Percentiles rank a stretch among this genome's conserved stretches.
Conservation (phyloP, 2,329 filamentous ascomycete species). For the Xylaria sp. region DNA sequence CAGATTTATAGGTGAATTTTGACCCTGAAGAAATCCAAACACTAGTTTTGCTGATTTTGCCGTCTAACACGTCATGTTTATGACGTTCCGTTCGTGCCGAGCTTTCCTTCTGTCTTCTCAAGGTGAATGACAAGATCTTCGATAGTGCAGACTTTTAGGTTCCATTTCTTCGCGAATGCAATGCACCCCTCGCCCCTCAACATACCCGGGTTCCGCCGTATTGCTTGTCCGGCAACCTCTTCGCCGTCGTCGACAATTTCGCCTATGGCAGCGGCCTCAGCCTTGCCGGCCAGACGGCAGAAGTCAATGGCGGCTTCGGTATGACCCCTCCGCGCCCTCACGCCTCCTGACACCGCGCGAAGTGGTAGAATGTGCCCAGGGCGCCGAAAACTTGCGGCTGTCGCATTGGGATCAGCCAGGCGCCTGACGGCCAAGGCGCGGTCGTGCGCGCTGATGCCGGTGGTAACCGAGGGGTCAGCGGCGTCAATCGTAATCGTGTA, state of each 20-base stretch:
- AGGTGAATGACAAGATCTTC: slow-evolving; percentile 84
- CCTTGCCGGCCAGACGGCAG: slow-evolving; percentile 81
- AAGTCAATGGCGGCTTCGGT: slow-evolving; percentile 95
- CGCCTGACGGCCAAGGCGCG: slow-evolving; percentile 79
- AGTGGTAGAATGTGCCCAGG: slow-evolving; percentile 93
- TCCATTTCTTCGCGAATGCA: slow-evolving; percentile 85
- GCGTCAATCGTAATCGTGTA: slow-evolving; percentile 93
- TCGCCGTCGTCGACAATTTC: slow-evolving; percentile 90
- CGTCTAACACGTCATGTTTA: slow-evolving; percentile 11
- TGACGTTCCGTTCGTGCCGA: slow-evolving; percentile 50
- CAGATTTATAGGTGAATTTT: neutral
- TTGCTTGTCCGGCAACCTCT: slow-evolving; percentile 69
- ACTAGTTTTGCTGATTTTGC: neutral
- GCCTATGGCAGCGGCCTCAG: slow-evolving; percentile 80
- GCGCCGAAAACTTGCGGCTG: slow-evolving; percentile 69
- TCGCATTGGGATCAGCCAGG: slow-evolving; percentile 70
- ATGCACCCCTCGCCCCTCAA: slow-evolving; percentile 88
- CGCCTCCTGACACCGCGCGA: slow-evolving; percentile 77
- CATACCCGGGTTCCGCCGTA: slow-evolving; percentile 78
- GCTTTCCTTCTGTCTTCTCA: slow-evolving; percentile 73
- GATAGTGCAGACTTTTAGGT: slow-evolving; percentile 93
- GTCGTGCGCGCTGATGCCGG: slow-evolving; percentile 90
- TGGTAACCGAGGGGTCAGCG: slow-evolving; percentile 73
- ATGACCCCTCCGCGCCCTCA: slow-evolving; percentile 80
- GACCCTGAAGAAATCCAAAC: neutral